phyloP scores from a whole-genome alignment of 805 yeast genomes.

The Metschnikowia aberdeeniae region DNA sequence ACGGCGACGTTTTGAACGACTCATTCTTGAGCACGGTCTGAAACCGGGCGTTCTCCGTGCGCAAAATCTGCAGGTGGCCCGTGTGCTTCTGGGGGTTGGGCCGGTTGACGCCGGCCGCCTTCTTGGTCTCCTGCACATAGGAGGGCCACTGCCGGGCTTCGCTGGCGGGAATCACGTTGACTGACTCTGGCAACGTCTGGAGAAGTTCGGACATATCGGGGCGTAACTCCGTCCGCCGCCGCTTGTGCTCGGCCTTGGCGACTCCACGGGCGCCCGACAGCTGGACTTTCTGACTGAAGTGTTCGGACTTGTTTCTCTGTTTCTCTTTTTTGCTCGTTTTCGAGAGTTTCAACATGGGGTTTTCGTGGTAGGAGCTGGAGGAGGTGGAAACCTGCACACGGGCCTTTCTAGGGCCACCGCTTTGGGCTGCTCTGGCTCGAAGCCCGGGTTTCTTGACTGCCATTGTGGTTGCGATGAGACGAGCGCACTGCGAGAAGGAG shows the following conservation, averaged over 20 bases:
- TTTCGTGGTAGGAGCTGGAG: conserved; percentile 26
- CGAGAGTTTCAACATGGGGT: conserved; percentile 50
- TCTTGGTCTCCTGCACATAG: conserved; percentile 22
- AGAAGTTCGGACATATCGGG: conserved; percentile 66
- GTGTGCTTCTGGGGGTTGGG: conserved; percentile 48
- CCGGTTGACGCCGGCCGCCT: conserved; percentile 29
- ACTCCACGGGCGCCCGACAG: conserved; percentile 40
- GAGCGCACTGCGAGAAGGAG: neutral
- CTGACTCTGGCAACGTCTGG: conserved; percentile 42
- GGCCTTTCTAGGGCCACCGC: neutral
- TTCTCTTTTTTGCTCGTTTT: conserved; percentile 54
- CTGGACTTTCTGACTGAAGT: conserved; percentile 29
- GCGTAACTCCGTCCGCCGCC: conserved; percentile 55
- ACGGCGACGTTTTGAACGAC: conserved; percentile 56
- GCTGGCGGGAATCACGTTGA: conserved; percentile 14
- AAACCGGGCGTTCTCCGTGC: conserved; percentile 56
- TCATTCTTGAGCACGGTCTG: conserved; percentile 51
- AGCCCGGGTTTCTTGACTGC: conserved; percentile 35
- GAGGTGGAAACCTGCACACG: conserved; percentile 16
- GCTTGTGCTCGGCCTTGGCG: conserved; percentile 62
- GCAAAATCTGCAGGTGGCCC: conserved; percentile 47
- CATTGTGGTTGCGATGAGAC: conserved; percentile 2
- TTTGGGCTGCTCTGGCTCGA: conserved; percentile 26
- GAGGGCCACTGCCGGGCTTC: conserved; percentile 7
- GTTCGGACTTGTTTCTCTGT: conserved; percentile 36